These are phyloP conservation scores for Allomyces arbusculus DNA, from an alignment of 192 early-diverging fungal species.

Conservation along the genomic window DNA sequence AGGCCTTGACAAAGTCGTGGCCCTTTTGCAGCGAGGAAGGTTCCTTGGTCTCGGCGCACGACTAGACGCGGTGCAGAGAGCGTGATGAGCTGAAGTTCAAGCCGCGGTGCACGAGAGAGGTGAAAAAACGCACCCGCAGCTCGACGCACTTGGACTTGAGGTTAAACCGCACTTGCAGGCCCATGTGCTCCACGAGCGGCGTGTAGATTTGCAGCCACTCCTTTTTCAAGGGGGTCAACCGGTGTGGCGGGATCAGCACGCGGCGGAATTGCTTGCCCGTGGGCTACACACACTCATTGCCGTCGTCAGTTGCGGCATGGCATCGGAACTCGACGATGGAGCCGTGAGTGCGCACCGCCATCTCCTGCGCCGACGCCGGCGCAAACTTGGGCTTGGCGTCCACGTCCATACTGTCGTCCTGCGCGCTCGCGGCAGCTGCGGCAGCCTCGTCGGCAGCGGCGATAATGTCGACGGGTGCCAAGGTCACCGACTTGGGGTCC, in stretches of 20 bases:
- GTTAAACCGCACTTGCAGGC: slow-evolving; percentile 96
- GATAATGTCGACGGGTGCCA: slow-evolving; percentile 19
- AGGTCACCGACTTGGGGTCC: too few relatives aligned
- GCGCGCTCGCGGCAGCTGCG: slow-evolving; percentile 9
- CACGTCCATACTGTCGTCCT: slow-evolving; percentile 15
- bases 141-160: slow-evolving; percentile 72
- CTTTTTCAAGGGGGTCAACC: slow-evolving; percentile 73
- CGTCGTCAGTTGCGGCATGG: background rate
- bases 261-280: slow-evolving; percentile 38
- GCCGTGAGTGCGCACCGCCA: slow-evolving; percentile 1
- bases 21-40: slow-evolving; percentile 83
- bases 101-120: background rate
- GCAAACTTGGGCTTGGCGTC: slow-evolving; percentile 43
- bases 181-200: slow-evolving; percentile 85
- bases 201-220: slow-evolving; percentile 93
- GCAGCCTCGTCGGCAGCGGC: slow-evolving; percentile 11
- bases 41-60: slow-evolving; percentile 67
- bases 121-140: slow-evolving; percentile 30
- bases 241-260: slow-evolving; percentile 84
- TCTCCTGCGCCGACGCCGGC: slow-evolving; percentile 30
- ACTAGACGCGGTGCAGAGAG: slow-evolving; percentile 12
- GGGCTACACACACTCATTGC: background rate
- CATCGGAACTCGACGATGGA: background rate
- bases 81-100: background rate
- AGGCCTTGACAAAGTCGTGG: slow-evolving; percentile 89